Evolutionary conservation across 78 protist species (phyloP), one percentile per base, ranked within the genome.

Genomic region (Dictyostelium brefeldianum): DNA sequence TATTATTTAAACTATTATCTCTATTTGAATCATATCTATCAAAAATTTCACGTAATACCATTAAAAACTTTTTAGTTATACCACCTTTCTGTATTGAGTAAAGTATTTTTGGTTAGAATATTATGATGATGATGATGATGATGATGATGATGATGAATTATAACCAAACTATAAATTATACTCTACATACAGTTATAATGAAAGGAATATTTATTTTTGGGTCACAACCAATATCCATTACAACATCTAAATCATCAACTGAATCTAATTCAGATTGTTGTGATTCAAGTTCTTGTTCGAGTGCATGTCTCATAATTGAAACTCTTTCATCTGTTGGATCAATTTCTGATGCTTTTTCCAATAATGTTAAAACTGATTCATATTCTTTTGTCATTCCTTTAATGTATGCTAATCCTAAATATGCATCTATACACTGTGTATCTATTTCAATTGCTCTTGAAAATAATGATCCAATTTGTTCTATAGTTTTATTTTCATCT

Each of bases 21-120:
- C 71, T 69, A 20, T 69, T 83, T 17, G 14, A 8, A 71, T 83
- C 90, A n/a, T 71, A 71, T 83, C 90, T 83, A 43, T 83, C 81
- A 25, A 83, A 83, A 22, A 83, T 83, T 20, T 47, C 75, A 20
- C 90, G 27, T 20, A 83, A 48, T 7, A 75, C 62, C 12, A 46
- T 17, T 71, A 83, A 54, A 54, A 83, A 83, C 41, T 83, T 83
- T 48, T 71, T 83, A 0, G 90, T 83, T 43, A 71, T 71, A 18
- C 48, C 29, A 25, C 90, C 90, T n/a, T 71, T 83, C 90, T 83
- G 12, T 17, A 47, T 20, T 64, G n/a, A n/a, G n/a, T n/a, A n/a
- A n/a, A 4, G 57, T 62, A 14, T 43, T 27, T 8, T n/a, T n/a
- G n/a, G n/a, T n/a, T n/a, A n/a, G 20, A 51, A n/a, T n/a, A n/a